Evolutionary conservation across 192 early-diverging fungal genomes (phyloP).

Genomic region (Linnemannia hyalina): DNA sequence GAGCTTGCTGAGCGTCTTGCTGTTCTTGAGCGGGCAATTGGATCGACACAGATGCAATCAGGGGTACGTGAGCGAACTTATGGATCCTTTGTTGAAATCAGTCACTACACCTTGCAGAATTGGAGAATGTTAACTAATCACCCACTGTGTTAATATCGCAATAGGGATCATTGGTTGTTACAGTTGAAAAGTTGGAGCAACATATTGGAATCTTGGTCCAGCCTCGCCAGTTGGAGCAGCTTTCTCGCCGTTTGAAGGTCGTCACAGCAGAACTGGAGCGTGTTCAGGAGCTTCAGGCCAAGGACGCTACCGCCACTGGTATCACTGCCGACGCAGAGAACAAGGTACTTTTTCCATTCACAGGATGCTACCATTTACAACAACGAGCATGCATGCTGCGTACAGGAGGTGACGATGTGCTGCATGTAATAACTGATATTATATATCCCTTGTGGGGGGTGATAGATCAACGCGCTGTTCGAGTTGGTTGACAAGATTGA

Average conservation of each 20-base stretch:
- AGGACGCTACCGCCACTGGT: conserved; percentile 58
- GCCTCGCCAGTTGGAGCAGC: conserved; percentile 77
- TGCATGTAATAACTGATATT: background rate
- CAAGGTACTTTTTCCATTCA: conserved; percentile 34
- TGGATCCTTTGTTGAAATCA: conserved; percentile 23
- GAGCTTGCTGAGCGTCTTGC: conserved; percentile 79
- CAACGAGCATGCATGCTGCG: background rate
- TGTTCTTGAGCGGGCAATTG: conserved; percentile 76
- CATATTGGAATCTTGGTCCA: conserved; percentile 77
- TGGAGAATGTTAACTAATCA: background rate
- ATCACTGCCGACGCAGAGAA: conserved; percentile 58
- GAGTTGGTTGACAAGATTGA: conserved; percentile 81
- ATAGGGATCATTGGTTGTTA: conserved; percentile 64
- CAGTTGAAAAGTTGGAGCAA: conserved; percentile 77
- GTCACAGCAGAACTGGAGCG: conserved; percentile 76
- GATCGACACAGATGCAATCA: conserved; percentile 71
- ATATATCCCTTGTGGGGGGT: background rate
- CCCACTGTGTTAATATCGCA: background rate
- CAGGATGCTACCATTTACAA: background rate
- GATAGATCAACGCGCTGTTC: conserved; percentile 76
- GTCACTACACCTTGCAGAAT: conserved; percentile 30
- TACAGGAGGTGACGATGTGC: background rate
- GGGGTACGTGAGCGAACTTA: conserved; percentile 22
- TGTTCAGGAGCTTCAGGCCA: conserved; percentile 74
- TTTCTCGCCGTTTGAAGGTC: conserved; percentile 71